These are phyloP conservation scores for Metarhizium sp. DNA, from an alignment of 2,329 filamentous ascomycete species.

Conservation along the genomic window DNA sequence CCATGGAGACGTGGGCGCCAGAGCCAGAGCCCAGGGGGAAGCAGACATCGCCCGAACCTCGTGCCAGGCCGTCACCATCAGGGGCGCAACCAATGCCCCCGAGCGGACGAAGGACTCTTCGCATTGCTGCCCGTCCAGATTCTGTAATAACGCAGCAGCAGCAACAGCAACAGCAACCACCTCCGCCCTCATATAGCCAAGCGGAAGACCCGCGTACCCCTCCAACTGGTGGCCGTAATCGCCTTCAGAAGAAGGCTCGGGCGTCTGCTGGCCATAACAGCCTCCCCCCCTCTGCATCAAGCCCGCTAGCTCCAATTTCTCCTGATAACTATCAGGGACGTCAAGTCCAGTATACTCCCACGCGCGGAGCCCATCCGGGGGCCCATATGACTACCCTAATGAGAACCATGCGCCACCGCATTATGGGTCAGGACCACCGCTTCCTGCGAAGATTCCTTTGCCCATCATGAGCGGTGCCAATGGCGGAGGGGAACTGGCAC, in stretches of 20 bases:
- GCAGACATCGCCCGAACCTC: slow-evolving; percentile 19
- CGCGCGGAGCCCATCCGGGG: slow-evolving; percentile 32
- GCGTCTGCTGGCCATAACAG: slow-evolving; percentile 29
- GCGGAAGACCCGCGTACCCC: slow-evolving; percentile 23
- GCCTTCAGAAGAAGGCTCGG: slow-evolving; percentile 56
- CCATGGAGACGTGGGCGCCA: slow-evolving; percentile 67
- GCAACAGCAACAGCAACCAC: slow-evolving; percentile 16
- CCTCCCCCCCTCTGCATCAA: slow-evolving; percentile 27
- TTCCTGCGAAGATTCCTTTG: slow-evolving; percentile 63
- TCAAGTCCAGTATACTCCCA: slow-evolving; percentile 22
- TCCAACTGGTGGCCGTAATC: slow-evolving; percentile 38
- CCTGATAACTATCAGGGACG: slow-evolving; percentile 41
- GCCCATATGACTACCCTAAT: slow-evolving; percentile 43
- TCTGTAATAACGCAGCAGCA: slow-evolving; percentile 25
- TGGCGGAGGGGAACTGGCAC: slow-evolving; percentile 39
- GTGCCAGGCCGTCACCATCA: slow-evolving; percentile 35
- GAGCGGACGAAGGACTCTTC: slow-evolving; percentile 41
- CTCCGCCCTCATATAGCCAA: slow-evolving; percentile 19
- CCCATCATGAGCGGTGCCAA: slow-evolving; percentile 34
- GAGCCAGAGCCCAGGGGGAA: slow-evolving; percentile 51
- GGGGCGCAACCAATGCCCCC: slow-evolving; percentile 44
- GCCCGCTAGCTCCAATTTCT: slow-evolving; percentile 44
- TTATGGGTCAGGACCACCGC: slow-evolving; percentile 39
- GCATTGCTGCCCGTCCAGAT: slow-evolving; percentile 40
- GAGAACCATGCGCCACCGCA: slow-evolving; percentile 40